Base-by-base conservation (phyloP, 108 stramenopile species). In the Asterionellopsis glacialis region DNA sequence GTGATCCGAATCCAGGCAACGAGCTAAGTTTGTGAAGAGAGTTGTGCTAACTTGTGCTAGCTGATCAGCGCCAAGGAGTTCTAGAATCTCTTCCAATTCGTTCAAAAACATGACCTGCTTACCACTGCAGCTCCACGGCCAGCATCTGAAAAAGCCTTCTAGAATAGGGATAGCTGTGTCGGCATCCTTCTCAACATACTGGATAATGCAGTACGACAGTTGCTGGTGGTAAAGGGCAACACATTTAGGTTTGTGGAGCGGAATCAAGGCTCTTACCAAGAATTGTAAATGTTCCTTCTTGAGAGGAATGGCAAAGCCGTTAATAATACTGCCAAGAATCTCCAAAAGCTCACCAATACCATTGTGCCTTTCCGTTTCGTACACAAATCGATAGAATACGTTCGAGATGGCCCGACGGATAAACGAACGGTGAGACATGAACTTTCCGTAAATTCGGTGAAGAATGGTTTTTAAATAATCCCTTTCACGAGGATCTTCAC, bases 171-270 rank as follows among this genome's bases (percentile, higher is more conserved):
- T 93, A 9, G 92, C 95, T 45, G 97, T 98, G 63, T 96, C 95
- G 4, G 96, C 91, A 79, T 99, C 99, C 80, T 99, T 99, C 75
- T 98, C 99, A 21, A 98, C 95, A 72, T 97, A 99, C 75, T 99
- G 99, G 63, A 96, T 95, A 69, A 99, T 92, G 76, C 99, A 99
- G 76, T 98, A 99, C 26, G 96, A 97, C 23, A 99, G 85, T 66
- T 99, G 99, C 74, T 98, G 97, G 60, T 99, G 99, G 67, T 99
- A 99, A 19, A 96, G 64, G 13, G 84, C 77, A n/a, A 99, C 93
- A 64, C 93, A 94, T 63, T 94, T 94, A 41, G 99, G 97, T 63
- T 97, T 98, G 90, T 98, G 98, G 16, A 99, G 79, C 0, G 99
- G 99, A 44, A 99, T 95, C 45, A 99, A 76, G 3, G 97, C 97